Evolutionary conservation across 305 asterid species (phyloP).

Genomic region (Fraxinus velutina): DNA sequence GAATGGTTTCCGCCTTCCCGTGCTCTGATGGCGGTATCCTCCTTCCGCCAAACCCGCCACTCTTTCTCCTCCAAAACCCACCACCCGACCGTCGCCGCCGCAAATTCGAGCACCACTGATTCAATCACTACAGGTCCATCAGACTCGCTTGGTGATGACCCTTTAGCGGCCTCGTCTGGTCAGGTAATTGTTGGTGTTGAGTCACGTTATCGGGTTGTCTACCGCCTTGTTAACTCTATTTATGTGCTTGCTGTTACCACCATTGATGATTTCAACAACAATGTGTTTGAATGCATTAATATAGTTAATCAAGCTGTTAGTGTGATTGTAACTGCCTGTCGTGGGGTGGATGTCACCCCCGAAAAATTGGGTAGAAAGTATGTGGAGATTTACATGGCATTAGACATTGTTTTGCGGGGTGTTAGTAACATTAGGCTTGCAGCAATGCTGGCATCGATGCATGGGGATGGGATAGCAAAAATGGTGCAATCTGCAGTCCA

Average conservation of each 20-base stretch:
- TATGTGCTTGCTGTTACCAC: slow-evolving; percentile 72
- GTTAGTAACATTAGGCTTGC: slow-evolving; percentile 82
- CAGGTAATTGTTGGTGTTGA: slow-evolving; percentile 85
- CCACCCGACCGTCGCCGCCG: slow-evolving; percentile 25
- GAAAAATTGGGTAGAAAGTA: slow-evolving; percentile 79
- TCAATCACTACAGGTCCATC: slow-evolving; percentile 23
- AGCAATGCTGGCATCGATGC: slow-evolving; percentile 85
- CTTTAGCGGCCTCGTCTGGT: slow-evolving; percentile 81
- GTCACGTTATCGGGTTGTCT: slow-evolving; percentile 71
- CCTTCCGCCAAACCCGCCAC: slow-evolving; percentile 70
- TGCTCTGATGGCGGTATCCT: slow-evolving; percentile 82
- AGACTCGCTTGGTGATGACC: slow-evolving; percentile 75
- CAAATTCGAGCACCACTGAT: slow-evolving; percentile 30
- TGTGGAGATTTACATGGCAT: slow-evolving; percentile 82
- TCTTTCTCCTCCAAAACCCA: slow-evolving; percentile 52
- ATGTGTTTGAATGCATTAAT: slow-evolving; percentile 77
- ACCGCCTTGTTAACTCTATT: slow-evolving; percentile 77
- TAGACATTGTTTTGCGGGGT: slow-evolving; percentile 82
- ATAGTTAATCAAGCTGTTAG: slow-evolving; percentile 85
- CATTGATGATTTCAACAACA: slow-evolving; percentile 55
- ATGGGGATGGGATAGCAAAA: slow-evolving; percentile 83
- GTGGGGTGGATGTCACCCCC: slow-evolving; percentile 89
- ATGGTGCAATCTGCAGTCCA: slow-evolving; percentile 81
- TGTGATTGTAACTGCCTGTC: slow-evolving; percentile 77
- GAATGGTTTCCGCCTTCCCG: slow-evolving; percentile 95